Evolutionary conservation across 2,329 filamentous ascomycete genomes (phyloP), one percentile per base, ranked within the genome.

Genomic region (Thyridium curvatum): DNA sequence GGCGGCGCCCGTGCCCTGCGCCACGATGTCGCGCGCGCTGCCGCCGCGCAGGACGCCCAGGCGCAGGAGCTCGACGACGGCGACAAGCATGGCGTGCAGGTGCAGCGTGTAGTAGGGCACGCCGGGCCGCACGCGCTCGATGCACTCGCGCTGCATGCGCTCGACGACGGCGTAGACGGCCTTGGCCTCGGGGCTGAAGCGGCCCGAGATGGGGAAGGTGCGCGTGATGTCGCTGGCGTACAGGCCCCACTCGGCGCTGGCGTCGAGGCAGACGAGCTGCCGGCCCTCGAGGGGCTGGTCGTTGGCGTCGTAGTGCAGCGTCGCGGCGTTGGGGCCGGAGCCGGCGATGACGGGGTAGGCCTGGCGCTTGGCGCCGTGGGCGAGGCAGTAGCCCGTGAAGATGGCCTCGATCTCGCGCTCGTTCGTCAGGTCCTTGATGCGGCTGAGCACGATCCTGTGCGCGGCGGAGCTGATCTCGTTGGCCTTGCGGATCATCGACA

Each of bases 151-250:
- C 61, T 95, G 90, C 88, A 96, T 95, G 42, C 74, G 68, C 48
- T 84, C 69, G 4, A 95, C 90, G 18, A 93, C 70, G 34, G 77
- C 71, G 57, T 96, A 90, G 38, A 96, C 82, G 9, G 77, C 74
- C 35, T 74, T 72, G 1, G 82, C 82, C 56, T 91, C 84, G 12
- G 70, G 59, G 0, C 78, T 76, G 49, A 88, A 94, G 1, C 45
- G 41, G 6, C 86, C 85, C 12, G 72, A 75, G 16, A 96, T 64
- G 4, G 91, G 91, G 48, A 96, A 79, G 0, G 90, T 93, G 30
- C 91, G 79, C 0, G 93, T 97, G 18, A 97, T 80, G 59, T 97
- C 91, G 41, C 84, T 86, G 21, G 88, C 88, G 58, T 98, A 97
- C 50, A 84, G 82, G 35, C 80, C 66, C 62, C 81, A 94, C 61